Percentiles rank a stretch among this genome's conserved stretches.
These are phyloP conservation scores for Aspergillus thermomutatus DNA, from an alignment of 2,329 filamentous ascomycete genomes.

Conservation along the genomic window DNA sequence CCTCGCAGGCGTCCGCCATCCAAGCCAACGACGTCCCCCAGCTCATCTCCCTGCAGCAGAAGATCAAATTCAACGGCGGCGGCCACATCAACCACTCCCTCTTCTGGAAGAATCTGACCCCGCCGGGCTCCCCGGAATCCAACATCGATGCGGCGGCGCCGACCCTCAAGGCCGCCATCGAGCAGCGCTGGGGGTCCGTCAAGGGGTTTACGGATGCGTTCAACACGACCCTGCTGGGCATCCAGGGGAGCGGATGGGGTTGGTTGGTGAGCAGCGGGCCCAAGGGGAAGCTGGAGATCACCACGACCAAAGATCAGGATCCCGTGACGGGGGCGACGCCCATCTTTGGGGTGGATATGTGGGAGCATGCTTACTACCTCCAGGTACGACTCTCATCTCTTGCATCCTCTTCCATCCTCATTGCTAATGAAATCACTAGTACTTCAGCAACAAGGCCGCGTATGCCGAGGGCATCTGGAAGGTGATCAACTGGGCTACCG, in stretches of 20 bases:
- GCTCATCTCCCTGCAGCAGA: slow-evolving; percentile 65
- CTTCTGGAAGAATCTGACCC: slow-evolving; percentile 83
- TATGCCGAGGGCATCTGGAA: slow-evolving; percentile 91
- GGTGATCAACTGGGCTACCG: slow-evolving; percentile 88
- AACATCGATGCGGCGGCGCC: slow-evolving; percentile 54
- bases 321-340: slow-evolving; percentile 73
- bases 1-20: slow-evolving; percentile 60
- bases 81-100: slow-evolving; percentile 91
- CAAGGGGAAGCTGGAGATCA: slow-evolving; percentile 62
- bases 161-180: slow-evolving; percentile 59
- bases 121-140: slow-evolving; percentile 57
- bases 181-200: slow-evolving; percentile 65
- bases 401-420: neutral
- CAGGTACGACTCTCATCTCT: slow-evolving; percentile 51
- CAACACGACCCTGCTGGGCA: slow-evolving; percentile 60
- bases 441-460: slow-evolving; percentile 89
- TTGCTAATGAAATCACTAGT: slow-evolving; percentile 48
- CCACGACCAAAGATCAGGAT: slow-evolving; percentile 85
- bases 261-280: slow-evolving; percentile 69
- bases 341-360: slow-evolving; percentile 81
- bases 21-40: slow-evolving; percentile 57
- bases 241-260: slow-evolving; percentile 85
- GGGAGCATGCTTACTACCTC: slow-evolving; percentile 90
- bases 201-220: slow-evolving; percentile 66
- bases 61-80: slow-evolving; percentile 83